Percentiles rank a stretch among this genome's conserved stretches.
phyloP scores from a whole-genome alignment of 2,329 filamentous ascomycete species.

The Tolypocladium endophyticum region DNA sequence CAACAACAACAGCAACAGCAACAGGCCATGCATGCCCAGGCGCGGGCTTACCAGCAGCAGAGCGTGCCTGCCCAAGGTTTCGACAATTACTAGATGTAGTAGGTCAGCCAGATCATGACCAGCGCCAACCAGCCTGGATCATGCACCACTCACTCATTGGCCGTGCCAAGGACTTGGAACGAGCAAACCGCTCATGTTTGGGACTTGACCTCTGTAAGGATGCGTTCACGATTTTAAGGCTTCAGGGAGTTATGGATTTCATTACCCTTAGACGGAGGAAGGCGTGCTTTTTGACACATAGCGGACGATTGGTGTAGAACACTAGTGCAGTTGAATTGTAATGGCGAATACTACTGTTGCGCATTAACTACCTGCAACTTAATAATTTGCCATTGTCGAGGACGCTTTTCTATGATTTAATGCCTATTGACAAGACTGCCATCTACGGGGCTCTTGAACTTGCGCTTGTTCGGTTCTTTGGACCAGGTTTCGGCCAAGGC shows the following conservation, averaged over 20 bases:
- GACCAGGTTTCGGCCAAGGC: constrained; percentile 76
- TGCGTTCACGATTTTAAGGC: not conserved
- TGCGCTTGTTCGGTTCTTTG: constrained; percentile 34
- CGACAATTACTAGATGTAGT: constrained; percentile 20
- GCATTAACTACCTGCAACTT: not conserved
- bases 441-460: constrained; percentile 43
- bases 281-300: not conserved
- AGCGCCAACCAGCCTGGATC: not conserved
- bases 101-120: not conserved
- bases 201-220: not conserved
- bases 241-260: not conserved
- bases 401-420: constrained; percentile 5
- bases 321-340: not conserved
- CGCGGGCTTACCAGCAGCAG: constrained; percentile 27
- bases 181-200: not conserved
- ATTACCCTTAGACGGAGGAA: not conserved
- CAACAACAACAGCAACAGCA: constrained; percentile 1
- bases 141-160: not conserved
- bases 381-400: not conserved
- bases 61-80: constrained; percentile 27
- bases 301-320: not conserved
- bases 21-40: constrained; percentile 30
- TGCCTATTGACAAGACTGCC: constrained; percentile 36
- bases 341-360: not conserved
- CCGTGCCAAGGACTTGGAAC: not conserved